Evolutionary conservation across 148 eudicot species (phyloP), one percentile per base, ranked within the genome.

Genomic region (Nepenthes mirabilis): DNA sequence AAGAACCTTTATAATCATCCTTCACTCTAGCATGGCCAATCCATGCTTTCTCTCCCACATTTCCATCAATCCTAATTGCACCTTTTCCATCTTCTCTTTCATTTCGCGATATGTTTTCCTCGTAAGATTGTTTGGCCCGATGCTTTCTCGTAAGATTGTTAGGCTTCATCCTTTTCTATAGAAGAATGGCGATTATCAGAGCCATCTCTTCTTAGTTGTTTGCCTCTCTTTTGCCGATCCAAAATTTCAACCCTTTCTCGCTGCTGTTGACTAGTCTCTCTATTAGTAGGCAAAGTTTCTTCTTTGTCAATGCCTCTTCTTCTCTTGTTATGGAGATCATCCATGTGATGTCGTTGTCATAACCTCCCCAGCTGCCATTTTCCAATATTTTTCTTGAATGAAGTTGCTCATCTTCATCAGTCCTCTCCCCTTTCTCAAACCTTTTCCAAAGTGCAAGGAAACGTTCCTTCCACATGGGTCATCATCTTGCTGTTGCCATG

Each of bases 171-270:
- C 80, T 83, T 86, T 58, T 74, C 74, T 66, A 89, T 79, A 52
- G 60, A 63, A 62, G 71, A 71, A 57, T 77, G 84, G 55, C 63
- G 77, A 64, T 79, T 87, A 58, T 85, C 95, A 75, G 58, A 34
- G 34, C 11, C 57, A 34, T 84, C 87, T 62, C 80, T 79, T 34
- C 81, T 80, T 34, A 69, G 66, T 37, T 72, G 77, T 32, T 78
- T 86, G 62, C 84, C 95, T 77, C 85, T 82, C 75, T 75, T 91
- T 60, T 72, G 73, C 69, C 51, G 77, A 77, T 76, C 95, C 63
- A 73, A 62, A 62, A 58, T 59, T 67, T 76, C 87, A 63, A 88
- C 99, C 63, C 88, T 84, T 47, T 84, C 99, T 76, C 95, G 74
- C 79, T 81, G 84, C 47, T 85, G 81, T 37, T 80, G 83, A 68